Percentiles rank a stretch among this genome's conserved stretches.
Evolutionary conservation across 2,329 filamentous ascomycete species (phyloP).

Genomic region (Clonostachys rhizophaga): DNA sequence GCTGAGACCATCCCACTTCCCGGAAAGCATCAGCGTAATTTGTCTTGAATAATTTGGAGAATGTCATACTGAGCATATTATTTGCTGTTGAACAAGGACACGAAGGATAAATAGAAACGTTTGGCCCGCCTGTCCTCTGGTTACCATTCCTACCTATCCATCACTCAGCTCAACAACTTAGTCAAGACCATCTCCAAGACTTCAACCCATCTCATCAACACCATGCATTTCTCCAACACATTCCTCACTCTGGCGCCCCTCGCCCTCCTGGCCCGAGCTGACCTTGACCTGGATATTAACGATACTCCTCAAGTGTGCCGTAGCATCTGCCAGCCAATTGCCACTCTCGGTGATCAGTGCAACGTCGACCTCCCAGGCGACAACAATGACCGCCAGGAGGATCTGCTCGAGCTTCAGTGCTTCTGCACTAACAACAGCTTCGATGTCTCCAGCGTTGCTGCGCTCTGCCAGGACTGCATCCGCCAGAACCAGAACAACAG

Average conservation of each 20-base stretch:
- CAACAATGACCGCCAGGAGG: conserved; percentile 22
- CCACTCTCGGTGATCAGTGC: conserved; percentile 25
- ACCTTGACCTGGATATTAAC: conserved; percentile 22
- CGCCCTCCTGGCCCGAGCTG: conserved; percentile 19
- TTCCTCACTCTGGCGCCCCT: conserved; percentile 19
- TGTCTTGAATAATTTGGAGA: too few species aligned
- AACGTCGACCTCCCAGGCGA: conserved; percentile 15
- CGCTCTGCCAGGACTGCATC: conserved; percentile 30
- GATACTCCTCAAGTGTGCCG: conserved; percentile 26
- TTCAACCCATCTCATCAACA: conserved; percentile 15
- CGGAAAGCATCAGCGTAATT: too few species aligned
- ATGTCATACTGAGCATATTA: too few species aligned
- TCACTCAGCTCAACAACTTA: neutral
- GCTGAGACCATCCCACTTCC: neutral
- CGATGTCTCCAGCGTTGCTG: conserved; percentile 25
- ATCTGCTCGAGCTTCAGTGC: conserved; percentile 30
- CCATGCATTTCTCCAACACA: conserved; percentile 6
- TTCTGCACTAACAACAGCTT: conserved; percentile 34
- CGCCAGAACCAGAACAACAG: conserved; percentile 17
- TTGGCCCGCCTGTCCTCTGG: too few species aligned
- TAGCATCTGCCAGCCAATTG: conserved; percentile 27
- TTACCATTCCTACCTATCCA: neutral
- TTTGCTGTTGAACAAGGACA: too few species aligned
- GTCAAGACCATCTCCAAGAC: too few species aligned
- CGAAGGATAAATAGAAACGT: too few species aligned